These are phyloP conservation scores for Mentha longifolia DNA, from an alignment of 257 asterid species.

Conservation along the genomic window DNA sequence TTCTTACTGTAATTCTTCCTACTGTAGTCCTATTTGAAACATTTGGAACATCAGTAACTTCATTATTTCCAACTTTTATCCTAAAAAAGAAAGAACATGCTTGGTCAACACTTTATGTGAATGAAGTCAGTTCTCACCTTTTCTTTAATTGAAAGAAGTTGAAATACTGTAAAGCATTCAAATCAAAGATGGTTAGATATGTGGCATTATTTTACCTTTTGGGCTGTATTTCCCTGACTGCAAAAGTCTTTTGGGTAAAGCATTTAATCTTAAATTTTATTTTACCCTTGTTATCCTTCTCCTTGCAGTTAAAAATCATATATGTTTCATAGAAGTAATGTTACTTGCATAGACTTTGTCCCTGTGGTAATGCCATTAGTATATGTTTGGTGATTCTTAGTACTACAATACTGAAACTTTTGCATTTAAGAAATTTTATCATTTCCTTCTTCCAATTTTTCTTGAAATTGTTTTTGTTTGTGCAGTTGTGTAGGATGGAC, in stretches of 20 bases:
- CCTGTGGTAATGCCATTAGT: neutral
- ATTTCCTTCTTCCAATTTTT: conserved; percentile 5
- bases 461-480: conserved; percentile 22
- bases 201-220: neutral
- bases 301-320: neutral
- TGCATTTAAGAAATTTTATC: neutral
- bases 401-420: neutral
- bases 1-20: neutral
- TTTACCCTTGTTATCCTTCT: neutral
- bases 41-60: neutral
- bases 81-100: neutral
- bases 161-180: neutral
- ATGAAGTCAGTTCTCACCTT: neutral
- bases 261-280: neutral
- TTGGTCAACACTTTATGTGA: neutral
- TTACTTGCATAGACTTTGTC: neutral
- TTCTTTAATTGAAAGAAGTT: neutral
- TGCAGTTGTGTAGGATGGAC: conserved; percentile 86
- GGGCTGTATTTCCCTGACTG: conserved; percentile 1
- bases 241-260: neutral
- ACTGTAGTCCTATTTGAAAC: neutral
- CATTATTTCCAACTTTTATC: neutral
- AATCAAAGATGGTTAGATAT: conserved; percentile 6
- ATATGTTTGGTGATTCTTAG: neutral
- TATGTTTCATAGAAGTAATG: neutral